Evolutionary conservation across 805 yeast species (phyloP).

Genomic region (Ogataea wickerhamii): DNA sequence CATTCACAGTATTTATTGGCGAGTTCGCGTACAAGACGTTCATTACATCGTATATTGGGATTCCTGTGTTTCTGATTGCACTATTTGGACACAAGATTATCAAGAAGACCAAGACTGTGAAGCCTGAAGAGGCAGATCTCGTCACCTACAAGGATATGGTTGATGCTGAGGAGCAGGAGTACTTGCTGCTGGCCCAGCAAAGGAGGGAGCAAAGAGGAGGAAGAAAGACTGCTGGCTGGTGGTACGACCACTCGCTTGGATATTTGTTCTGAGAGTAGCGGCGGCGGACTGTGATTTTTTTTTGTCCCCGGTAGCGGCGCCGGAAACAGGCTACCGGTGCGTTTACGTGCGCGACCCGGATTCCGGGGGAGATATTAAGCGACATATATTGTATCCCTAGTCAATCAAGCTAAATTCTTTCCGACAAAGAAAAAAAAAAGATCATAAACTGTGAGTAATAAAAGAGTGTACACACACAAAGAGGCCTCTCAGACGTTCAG

Average conservation of each 20-base stretch:
- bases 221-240: conserved; percentile 22
- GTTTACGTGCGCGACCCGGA: background rate
- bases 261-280: conserved; percentile 22
- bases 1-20: conserved; percentile 65
- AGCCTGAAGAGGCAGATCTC: conserved; percentile 59
- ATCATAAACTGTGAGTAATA: too few species aligned
- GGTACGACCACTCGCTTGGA: conserved; percentile 31
- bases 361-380: conserved; percentile 1
- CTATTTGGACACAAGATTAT: conserved; percentile 58
- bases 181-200: conserved; percentile 17
- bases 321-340: background rate
- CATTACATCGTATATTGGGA: conserved; percentile 75
- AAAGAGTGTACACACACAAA: too few species aligned
- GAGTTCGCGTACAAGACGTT: conserved; percentile 59
- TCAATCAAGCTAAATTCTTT: too few species aligned
- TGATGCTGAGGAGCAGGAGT: conserved; percentile 50
- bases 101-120: conserved; percentile 45
- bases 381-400: too few species aligned
- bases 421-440: too few species aligned
- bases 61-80: conserved; percentile 58
- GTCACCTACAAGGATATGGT: conserved; percentile 51
- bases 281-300: background rate
- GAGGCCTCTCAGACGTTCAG: too few species aligned
- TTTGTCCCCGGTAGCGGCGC: conserved; percentile 2
- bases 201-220: conserved; percentile 16